A percentile compares a stretch with the other conserved stretches of the same genome.
These are phyloP conservation scores for Camelina hispida DNA, from an alignment of 345 rosid genomes.

Conservation along the genomic window DNA sequence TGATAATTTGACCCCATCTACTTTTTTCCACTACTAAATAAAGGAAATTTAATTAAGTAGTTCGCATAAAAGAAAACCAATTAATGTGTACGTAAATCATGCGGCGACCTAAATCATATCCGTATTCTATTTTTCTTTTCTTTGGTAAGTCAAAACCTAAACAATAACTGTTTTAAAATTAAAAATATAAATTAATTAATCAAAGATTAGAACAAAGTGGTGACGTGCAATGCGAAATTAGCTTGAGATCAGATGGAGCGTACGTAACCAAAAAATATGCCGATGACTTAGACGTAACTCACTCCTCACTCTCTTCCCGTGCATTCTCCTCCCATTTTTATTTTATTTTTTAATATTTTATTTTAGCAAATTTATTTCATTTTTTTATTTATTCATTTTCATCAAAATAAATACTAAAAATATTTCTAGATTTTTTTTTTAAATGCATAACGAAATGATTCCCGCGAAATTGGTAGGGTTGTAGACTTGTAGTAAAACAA, in stretches of 20 bases:
- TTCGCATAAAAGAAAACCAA: background rate
- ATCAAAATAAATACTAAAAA: background rate
- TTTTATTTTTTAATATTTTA: background rate
- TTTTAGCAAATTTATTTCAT: background rate
- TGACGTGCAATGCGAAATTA: conserved; percentile 28
- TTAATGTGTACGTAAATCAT: background rate
- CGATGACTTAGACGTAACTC: conserved; percentile 39
- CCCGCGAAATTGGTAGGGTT: conserved; percentile 5
- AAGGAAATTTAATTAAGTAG: background rate
- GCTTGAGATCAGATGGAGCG: conserved; percentile 14
- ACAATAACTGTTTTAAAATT: conserved; percentile 5
- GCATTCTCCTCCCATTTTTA: background rate
- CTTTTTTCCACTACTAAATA: conserved; percentile 26
- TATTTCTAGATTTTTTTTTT: too few species aligned
- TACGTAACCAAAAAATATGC: conserved; percentile 31
- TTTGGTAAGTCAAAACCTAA: conserved; percentile 29
- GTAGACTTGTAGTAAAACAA: too few species aligned
- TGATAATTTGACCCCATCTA: conserved; percentile 14
- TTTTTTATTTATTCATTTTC: background rate
- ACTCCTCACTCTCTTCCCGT: conserved; percentile 46
- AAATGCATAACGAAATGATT: background rate
- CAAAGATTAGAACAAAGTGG: background rate
- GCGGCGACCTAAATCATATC: conserved; percentile 36
- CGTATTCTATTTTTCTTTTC: background rate
- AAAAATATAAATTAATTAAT: background rate